Evolutionary conservation across 2,329 filamentous ascomycete genomes (phyloP).

Genomic region (Tolypocladium sp.): DNA sequence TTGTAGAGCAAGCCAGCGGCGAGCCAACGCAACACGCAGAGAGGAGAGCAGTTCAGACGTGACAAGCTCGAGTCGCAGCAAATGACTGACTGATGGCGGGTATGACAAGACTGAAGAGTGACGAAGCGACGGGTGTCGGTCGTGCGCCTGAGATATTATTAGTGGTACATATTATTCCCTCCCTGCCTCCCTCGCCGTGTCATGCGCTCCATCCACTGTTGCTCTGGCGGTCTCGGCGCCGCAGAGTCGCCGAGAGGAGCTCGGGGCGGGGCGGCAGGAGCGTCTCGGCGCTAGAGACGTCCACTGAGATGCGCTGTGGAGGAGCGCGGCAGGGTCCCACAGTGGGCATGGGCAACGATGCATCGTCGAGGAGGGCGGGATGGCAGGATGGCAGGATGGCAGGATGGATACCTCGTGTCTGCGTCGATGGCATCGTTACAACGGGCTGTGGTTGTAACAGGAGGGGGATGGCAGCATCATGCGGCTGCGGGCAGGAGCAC

Average conservation of each 20-base stretch:
- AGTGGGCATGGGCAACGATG: background rate
- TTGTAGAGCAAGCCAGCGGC: background rate
- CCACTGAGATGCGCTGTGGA: background rate
- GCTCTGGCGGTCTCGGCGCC: slow-evolving; percentile 1
- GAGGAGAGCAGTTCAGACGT: no score
- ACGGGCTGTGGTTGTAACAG: background rate
- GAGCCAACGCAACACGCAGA: no score
- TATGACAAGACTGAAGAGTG: background rate
- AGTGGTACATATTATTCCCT: background rate
- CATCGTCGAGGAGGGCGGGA: background rate
- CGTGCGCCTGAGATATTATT: background rate
- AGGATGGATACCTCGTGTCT: background rate
- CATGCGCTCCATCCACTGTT: background rate
- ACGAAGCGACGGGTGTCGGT: background rate
- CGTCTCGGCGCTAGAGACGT: background rate
- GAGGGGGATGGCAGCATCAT: background rate
- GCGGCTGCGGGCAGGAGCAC: background rate
- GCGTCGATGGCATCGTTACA: background rate
- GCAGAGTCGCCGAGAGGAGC: background rate
- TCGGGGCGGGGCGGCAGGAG: background rate
- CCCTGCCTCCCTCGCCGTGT: background rate
- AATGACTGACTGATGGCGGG: background rate
- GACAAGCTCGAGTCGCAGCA: no score
- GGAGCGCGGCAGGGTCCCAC: background rate
- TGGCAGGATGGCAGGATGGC: background rate